phyloP scores from a whole-genome alignment of 169 alveolate species.

The Cryptosporidium viatorum region DNA sequence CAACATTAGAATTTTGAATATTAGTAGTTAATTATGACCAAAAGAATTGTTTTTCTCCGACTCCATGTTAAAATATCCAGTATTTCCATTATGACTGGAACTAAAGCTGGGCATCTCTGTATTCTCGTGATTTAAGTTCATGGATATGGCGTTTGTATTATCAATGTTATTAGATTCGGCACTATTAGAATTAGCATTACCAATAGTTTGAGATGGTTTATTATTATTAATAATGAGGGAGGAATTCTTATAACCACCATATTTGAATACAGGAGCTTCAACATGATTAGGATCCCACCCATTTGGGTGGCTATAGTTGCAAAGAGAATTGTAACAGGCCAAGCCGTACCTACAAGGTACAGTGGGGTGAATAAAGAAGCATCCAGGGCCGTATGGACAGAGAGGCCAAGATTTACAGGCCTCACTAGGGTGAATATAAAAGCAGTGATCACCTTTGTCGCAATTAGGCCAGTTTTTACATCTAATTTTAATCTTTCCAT shows the following conservation, averaged over 20 bases:
- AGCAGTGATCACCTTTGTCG: slow-evolving; percentile 66
- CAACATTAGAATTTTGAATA: not conserved
- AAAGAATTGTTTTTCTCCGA: not conserved
- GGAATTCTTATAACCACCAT: slow-evolving; percentile 72
- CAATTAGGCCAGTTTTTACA: slow-evolving; percentile 74
- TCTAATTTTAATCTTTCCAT: slow-evolving; percentile 53
- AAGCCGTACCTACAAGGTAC: slow-evolving; percentile 71
- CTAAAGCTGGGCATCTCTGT: not conserved
- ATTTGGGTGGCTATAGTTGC: slow-evolving; percentile 60
- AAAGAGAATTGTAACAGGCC: slow-evolving; percentile 51
- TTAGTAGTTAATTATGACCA: slow-evolving; percentile 1
- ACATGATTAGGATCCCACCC: slow-evolving; percentile 73
- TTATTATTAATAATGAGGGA: slow-evolving; percentile 42
- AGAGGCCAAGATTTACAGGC: slow-evolving; percentile 72
- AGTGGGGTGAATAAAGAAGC: slow-evolving; percentile 71
- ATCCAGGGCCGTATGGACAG: slow-evolving; percentile 74
- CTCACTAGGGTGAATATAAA: slow-evolving; percentile 71
- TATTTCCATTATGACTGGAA: not conserved
- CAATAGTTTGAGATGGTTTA: slow-evolving; percentile 5
- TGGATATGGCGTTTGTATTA: not conserved
- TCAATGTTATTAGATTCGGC: slow-evolving; percentile 1
- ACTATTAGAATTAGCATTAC: slow-evolving; percentile 38
- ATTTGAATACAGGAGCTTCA: slow-evolving; percentile 67
- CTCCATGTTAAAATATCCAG: slow-evolving; percentile 2
- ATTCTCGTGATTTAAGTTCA: not conserved